Percentiles rank a stretch among this genome's conserved stretches.
phyloP scores from a whole-genome alignment of 2,329 filamentous ascomycete genomes.

The Hypoxylon sp. region DNA sequence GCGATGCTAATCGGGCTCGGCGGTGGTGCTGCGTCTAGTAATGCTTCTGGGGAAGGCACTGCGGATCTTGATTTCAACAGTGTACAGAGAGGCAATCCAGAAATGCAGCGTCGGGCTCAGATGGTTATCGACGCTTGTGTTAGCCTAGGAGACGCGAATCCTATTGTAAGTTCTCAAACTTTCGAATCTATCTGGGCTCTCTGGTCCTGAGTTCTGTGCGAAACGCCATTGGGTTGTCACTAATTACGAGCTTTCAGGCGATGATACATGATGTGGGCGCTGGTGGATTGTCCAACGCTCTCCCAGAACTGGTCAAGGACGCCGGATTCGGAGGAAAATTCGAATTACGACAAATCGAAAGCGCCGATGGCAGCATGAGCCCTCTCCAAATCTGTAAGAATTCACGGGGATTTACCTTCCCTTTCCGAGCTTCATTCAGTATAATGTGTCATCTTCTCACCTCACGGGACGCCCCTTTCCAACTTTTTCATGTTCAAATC shows the following conservation, averaged over 20 bases:
- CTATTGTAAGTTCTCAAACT: conserved; percentile 68
- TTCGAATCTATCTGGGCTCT: background rate
- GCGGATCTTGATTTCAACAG: conserved; percentile 97
- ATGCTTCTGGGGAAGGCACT: conserved; percentile 87
- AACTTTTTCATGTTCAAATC: background rate
- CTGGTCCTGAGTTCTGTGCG: background rate
- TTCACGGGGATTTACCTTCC: background rate
- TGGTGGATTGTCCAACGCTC: conserved; percentile 82
- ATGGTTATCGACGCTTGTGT: conserved; percentile 98
- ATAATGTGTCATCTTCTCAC: background rate
- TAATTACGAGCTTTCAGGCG: conserved; percentile 58
- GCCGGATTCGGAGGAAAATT: conserved; percentile 92
- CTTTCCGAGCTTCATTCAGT: background rate
- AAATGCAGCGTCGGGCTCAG: conserved; percentile 94
- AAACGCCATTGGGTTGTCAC: background rate
- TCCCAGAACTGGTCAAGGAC: conserved; percentile 81
- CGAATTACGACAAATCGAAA: conserved; percentile 94
- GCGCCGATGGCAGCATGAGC: conserved; percentile 90
- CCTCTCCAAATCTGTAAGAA: conserved; percentile 90
- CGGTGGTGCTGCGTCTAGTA: conserved; percentile 93
- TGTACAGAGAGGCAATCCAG: conserved; percentile 96
- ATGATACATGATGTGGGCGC: conserved; percentile 99
- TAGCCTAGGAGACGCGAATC: conserved; percentile 85
- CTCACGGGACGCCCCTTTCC: background rate
- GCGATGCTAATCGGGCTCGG: conserved; percentile 98